A percentile compares a stretch with the other conserved stretches of the same genome.
Evolutionary conservation across 2,329 filamentous ascomycete genomes (phyloP).

Genomic region (Cucurbitaria berberidis): DNA sequence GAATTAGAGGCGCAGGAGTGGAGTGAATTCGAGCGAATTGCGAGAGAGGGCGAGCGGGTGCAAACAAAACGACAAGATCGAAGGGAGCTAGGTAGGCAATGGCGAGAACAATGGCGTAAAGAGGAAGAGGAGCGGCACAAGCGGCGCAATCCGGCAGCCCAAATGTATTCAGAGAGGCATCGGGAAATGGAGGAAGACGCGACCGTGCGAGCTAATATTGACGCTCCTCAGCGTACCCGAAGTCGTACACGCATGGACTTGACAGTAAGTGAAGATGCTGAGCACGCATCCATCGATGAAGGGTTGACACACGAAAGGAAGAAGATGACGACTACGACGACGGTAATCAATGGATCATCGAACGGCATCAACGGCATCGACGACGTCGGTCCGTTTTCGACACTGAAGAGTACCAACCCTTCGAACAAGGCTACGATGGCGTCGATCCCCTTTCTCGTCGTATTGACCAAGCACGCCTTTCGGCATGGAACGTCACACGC

Average conservation of each 20-base stretch:
- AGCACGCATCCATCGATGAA: not conserved
- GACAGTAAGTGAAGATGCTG: not conserved
- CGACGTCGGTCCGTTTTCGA: no score
- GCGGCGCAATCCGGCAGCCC: not conserved
- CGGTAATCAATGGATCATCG: not conserved
- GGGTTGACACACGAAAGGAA: not conserved
- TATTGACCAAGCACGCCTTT: not conserved
- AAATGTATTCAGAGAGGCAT: not conserved
- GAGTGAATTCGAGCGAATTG: no score
- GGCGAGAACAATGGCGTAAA: not conserved
- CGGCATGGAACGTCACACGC: not conserved
- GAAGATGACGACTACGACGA: not conserved
- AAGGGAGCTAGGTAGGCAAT: not conserved
- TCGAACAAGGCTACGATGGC: not conserved
- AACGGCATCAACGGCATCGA: no score
- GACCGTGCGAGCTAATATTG: not conserved
- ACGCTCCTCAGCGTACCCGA: not conserved
- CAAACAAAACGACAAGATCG: not conserved
- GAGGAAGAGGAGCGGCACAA: not conserved
- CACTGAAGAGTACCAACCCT: not conserved
- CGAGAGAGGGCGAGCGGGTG: not conserved
- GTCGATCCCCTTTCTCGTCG: not conserved
- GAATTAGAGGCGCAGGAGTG: not conserved
- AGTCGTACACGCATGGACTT: not conserved
- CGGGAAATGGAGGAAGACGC: not conserved